Conservation (phyloP, 495 filamentous ascomycete species). For the Hamigera avellanea region DNA sequence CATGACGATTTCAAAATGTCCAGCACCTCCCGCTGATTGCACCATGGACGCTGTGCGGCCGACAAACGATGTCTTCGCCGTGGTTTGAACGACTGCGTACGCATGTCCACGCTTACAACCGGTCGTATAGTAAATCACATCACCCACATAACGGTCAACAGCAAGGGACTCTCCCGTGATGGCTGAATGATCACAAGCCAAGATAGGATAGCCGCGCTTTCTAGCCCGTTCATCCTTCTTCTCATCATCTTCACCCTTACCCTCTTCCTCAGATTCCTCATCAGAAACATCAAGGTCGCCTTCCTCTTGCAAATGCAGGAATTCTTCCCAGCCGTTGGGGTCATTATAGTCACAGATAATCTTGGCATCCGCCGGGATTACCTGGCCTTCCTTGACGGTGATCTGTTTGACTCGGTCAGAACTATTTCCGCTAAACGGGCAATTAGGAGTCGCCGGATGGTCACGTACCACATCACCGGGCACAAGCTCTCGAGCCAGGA, state of each 20-base stretch:
- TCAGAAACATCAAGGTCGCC: conserved; percentile 36
- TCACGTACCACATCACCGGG: conserved; percentile 66
- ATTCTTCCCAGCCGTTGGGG: conserved; percentile 53
- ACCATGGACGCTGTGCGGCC: conserved; percentile 60
- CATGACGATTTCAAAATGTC: conserved; percentile 71
- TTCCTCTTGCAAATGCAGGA: conserved; percentile 41
- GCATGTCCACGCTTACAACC: conserved; percentile 65
- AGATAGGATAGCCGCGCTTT: conserved; percentile 41
- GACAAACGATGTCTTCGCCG: conserved; percentile 58
- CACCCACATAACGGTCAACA: conserved; percentile 63
- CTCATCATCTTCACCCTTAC: conserved; percentile 30
- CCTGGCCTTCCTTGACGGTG: conserved; percentile 60
- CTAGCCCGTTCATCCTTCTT: conserved; percentile 7
- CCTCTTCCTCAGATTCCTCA: conserved; percentile 26
- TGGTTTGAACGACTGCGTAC: conserved; percentile 48
- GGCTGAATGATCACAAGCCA: conserved; percentile 60
- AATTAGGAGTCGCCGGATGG: neutral
- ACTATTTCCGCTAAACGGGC: too few relatives aligned
- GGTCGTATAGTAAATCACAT: conserved; percentile 57
- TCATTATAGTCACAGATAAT: conserved; percentile 63
- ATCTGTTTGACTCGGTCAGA: conserved; percentile 23
- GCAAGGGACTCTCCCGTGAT: conserved; percentile 66
- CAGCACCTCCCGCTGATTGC: conserved; percentile 52
- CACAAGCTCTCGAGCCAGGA: conserved; percentile 64
- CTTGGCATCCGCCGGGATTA: conserved; percentile 58